Evolutionary conservation across 2,329 filamentous ascomycete species (phyloP).

Genomic region (Onygenales sp.): DNA sequence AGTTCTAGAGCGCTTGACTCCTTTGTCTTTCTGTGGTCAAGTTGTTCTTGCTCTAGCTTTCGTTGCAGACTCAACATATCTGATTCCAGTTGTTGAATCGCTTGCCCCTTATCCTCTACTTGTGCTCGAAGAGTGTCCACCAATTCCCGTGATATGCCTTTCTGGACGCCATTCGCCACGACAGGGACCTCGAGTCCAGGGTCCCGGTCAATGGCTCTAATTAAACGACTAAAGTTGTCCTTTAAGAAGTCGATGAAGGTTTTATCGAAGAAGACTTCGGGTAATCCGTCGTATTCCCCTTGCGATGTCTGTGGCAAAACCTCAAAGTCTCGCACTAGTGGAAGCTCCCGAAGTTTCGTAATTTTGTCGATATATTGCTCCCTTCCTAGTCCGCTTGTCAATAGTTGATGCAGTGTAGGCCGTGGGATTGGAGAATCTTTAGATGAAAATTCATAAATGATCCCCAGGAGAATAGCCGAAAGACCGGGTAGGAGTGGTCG

Average conservation of each 20-base stretch:
- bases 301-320: conserved; percentile 64
- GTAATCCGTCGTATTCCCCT: conserved; percentile 45
- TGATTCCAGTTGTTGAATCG: conserved; percentile 47
- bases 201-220: conserved; percentile 80
- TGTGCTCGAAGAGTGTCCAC: conserved; percentile 76
- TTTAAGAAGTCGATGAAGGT: conserved; percentile 91
- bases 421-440: conserved; percentile 89
- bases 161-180: conserved; percentile 67
- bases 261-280: conserved; percentile 76
- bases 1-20: conserved; percentile 49
- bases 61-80: conserved; percentile 47
- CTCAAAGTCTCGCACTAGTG: conserved; percentile 79
- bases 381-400: conserved; percentile 67
- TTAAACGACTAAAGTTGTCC: conserved; percentile 81
- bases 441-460: conserved; percentile 93
- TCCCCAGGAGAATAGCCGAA: conserved; percentile 72
- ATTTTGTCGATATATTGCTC: conserved; percentile 82
- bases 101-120: conserved; percentile 61
- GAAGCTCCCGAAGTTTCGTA: conserved; percentile 64
- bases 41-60: conserved; percentile 59
- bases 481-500: conserved; percentile 69
- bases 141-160: conserved; percentile 86
- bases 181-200: conserved; percentile 80
- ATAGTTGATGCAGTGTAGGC: conserved; percentile 66
- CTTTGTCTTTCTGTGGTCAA: conserved; percentile 59